Conservation (phyloP, 2,329 filamentous ascomycete genomes). For the Coniochaeta sp. region DNA sequence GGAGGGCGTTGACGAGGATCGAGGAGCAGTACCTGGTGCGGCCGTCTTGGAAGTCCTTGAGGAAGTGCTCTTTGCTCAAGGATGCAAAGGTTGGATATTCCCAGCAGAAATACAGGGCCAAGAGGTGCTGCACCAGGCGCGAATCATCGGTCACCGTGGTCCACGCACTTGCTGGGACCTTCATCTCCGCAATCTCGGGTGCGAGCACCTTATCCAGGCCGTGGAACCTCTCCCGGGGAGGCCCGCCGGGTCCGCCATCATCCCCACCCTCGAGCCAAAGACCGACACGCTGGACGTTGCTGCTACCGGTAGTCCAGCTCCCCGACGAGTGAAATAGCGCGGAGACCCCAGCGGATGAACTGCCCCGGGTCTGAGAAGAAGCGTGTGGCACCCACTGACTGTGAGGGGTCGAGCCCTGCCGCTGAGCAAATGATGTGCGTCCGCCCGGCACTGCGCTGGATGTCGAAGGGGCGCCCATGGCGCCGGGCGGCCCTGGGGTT, state of each 20-base stretch:
- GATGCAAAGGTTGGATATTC: slow-evolving; percentile 70
- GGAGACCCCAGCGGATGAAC: no score
- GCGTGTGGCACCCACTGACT: no score
- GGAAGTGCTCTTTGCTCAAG: slow-evolving; percentile 64
- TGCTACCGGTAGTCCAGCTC: no score
- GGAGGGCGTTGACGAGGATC: slow-evolving; percentile 58
- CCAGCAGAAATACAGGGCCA: slow-evolving; percentile 68
- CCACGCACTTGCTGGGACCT: slow-evolving; percentile 43
- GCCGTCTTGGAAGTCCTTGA: slow-evolving; percentile 56
- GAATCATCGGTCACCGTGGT: slow-evolving; percentile 53
- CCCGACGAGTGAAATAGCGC: no score
- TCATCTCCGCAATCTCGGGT: slow-evolving; percentile 35
- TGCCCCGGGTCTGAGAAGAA: no score
- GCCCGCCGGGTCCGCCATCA: slow-evolving; percentile 9
- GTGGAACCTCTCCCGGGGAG: slow-evolving; percentile 12
- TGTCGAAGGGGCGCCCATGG: no score
- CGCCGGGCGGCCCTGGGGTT: no score
- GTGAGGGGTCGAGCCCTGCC: no score
- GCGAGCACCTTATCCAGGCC: slow-evolving; percentile 41
- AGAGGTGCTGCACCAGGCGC: slow-evolving; percentile 53
- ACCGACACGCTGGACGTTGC: slow-evolving; percentile 35
- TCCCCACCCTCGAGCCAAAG: slow-evolving; percentile 39
- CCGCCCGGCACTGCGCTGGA: no score
- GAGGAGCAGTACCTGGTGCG: slow-evolving; percentile 60
- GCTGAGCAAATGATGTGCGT: no score